Conservation (phyloP, 169 alveolate species). For the Plasmodium falciparum region DNA sequence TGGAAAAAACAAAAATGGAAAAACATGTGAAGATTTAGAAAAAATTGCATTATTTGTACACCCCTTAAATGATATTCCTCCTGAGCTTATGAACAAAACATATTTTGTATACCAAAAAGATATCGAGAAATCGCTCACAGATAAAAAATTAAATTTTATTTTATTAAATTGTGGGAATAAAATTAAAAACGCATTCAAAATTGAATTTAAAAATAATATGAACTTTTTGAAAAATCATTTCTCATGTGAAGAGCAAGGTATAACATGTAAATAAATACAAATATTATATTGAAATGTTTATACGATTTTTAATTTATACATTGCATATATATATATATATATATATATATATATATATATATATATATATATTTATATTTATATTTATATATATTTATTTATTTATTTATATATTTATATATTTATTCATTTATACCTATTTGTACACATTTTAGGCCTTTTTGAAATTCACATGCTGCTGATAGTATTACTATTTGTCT, state of each 20-base stretch:
- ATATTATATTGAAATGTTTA: too few species aligned
- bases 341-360: background rate
- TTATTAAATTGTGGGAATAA: slow-evolving; percentile 33
- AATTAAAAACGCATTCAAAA: slow-evolving; percentile 59
- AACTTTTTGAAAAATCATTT: slow-evolving; percentile 59
- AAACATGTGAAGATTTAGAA: slow-evolving; percentile 46
- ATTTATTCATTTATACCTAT: background rate
- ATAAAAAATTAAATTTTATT: slow-evolving; percentile 22
- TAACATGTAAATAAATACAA: background rate
- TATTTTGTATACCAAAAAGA: slow-evolving; percentile 43
- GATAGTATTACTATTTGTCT: slow-evolving; percentile 12
- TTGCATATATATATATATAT: background rate
- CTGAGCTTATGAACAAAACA: background rate
- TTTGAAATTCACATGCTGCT: slow-evolving; percentile 41
- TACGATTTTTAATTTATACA: too few species aligned
- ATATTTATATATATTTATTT: background rate
- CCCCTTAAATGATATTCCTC: slow-evolving; percentile 10
- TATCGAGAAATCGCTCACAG: slow-evolving; percentile 3
- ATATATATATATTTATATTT: background rate
- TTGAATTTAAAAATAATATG: slow-evolving; percentile 39
- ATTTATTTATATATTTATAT: background rate
- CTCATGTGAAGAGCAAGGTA: slow-evolving; percentile 76
- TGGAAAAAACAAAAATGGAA: slow-evolving; percentile 37
- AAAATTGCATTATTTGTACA: slow-evolving; percentile 36
- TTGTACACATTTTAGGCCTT: slow-evolving; percentile 3